Base-by-base conservation (phyloP, 1,284 basidiomycete species). In the Rhodotorula sp. region DNA sequence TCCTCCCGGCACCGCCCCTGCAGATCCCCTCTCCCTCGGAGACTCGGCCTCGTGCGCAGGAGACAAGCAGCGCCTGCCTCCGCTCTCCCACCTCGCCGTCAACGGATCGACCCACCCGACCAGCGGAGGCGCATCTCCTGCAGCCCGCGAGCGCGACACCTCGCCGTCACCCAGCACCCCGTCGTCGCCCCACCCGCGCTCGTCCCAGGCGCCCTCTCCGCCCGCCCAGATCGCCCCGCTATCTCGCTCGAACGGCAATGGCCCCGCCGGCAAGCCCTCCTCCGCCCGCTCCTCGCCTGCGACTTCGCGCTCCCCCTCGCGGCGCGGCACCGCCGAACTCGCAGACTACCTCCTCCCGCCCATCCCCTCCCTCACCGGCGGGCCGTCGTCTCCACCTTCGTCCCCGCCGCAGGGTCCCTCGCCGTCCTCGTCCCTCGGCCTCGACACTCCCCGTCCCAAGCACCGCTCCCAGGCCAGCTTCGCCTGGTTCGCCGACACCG, bases 401-500 rank as follows among this genome's bases (percentile, higher is more conserved):
- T 37, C 34, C 34, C 51, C 32, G 29, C 34, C 25, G 6, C 56
- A 19, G 9, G 46, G 46, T 9, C 41, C 41, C 53, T 8, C 22
- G 55, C 56, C 37, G 25, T 39, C 56, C 12, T 39, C 56, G 25
- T 25, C 48, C 22, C 17, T 41, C 34, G 67, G 50, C 15, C 64
- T 72, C 61, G 71, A 69, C 56, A 61, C 54, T 8, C 67, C 71
- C 5, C 29, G 71, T 27, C 72, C 72, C 0, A 69, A 65, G 41
- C 67, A 71, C 46, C 60, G 62, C 21, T 64, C 64, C 1, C 74
- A 76, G 51, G 75, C 75, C 2, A 72, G 63, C 27, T 76, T 70
- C 53, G 64, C 66, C 62, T 76, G 75, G 75, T 76, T 76, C 55
- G 69, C 54, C 37, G 71, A 72, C 32, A n/a, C n/a, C n/a, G 50